Evolutionary conservation across 164 flowering plant genomes (phyloP).

Genomic region (Macadamia integrifolia): DNA sequence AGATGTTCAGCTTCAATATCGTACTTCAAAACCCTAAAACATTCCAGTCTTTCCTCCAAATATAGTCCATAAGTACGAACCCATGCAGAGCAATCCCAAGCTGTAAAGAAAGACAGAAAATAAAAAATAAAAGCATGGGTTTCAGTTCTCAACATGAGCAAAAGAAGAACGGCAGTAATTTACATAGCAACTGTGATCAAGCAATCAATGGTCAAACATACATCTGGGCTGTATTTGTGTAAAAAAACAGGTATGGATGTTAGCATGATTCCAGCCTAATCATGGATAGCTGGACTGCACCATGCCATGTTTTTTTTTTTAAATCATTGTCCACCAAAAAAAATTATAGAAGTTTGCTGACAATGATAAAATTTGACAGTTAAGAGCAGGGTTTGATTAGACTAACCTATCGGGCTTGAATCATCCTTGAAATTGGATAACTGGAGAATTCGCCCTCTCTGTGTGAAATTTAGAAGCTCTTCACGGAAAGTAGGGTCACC

Average conservation of each 20-base stretch:
- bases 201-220: no score
- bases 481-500: constrained; percentile 80
- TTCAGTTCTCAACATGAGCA: not conserved
- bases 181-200: no score
- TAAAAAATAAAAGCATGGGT: not conserved
- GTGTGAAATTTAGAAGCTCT: constrained; percentile 58
- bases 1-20: constrained; percentile 74
- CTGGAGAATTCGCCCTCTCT: constrained; percentile 55
- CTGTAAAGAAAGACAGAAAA: constrained; percentile 23
- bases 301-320: no score
- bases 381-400: not conserved
- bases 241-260: no score
- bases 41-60: constrained; percentile 74
- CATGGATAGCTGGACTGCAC: no score
- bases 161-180: no score
- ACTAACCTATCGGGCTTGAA: constrained; percentile 64
- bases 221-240: no score
- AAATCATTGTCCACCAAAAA: not conserved
- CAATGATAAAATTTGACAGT: not conserved
- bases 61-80: constrained; percentile 71
- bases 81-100: constrained; percentile 92
- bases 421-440: constrained; percentile 79
- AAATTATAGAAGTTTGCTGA: not conserved
- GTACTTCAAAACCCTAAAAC: constrained; percentile 59
- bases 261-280: no score